Evolutionary conservation across 2,329 filamentous ascomycete species (phyloP).

Genomic region (Mycosphaerella sp.): DNA sequence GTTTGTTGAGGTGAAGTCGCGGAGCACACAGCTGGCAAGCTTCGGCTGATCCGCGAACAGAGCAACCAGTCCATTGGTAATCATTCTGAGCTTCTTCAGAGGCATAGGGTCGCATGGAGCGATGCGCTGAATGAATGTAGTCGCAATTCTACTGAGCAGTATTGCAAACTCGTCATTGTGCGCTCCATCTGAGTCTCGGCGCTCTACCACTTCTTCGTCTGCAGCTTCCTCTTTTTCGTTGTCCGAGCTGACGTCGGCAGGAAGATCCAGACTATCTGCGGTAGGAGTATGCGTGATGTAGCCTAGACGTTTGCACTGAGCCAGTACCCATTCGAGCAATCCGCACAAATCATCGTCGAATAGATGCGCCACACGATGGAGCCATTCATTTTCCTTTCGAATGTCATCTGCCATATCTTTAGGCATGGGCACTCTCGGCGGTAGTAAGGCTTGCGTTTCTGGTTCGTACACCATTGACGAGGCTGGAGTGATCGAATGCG

Average conservation of each 20-base stretch:
- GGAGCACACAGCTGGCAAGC: conserved; percentile 6
- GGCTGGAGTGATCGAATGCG: conserved; percentile 10
- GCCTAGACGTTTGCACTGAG: not conserved
- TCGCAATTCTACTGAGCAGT: conserved; percentile 4
- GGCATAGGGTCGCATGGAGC: conserved; percentile 11
- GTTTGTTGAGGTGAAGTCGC: conserved; percentile 1
- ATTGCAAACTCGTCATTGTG: not conserved
- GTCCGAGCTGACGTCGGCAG: conserved; percentile 1
- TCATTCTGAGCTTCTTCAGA: conserved; percentile 11
- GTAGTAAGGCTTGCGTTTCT: conserved; percentile 10
- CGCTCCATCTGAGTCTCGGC: too few species aligned
- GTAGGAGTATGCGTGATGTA: conserved; percentile 1
- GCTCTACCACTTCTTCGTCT: not conserved
- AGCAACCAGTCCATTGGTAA: conserved; percentile 3
- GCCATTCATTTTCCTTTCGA: conserved; percentile 15
- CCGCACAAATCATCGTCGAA: conserved; percentile 21
- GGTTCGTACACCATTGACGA: conserved; percentile 4
- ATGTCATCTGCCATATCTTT: conserved; percentile 8
- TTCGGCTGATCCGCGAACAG: conserved; percentile 8
- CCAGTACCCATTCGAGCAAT: conserved; percentile 21
- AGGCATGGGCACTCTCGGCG: conserved; percentile 14
- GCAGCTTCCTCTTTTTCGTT: not conserved
- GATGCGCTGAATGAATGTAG: conserved; percentile 14
- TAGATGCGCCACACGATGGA: conserved; percentile 20
- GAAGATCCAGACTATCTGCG: not conserved